Conservation (phyloP, 2,329 filamentous ascomycete species). For the Hysterium pulicare region DNA sequence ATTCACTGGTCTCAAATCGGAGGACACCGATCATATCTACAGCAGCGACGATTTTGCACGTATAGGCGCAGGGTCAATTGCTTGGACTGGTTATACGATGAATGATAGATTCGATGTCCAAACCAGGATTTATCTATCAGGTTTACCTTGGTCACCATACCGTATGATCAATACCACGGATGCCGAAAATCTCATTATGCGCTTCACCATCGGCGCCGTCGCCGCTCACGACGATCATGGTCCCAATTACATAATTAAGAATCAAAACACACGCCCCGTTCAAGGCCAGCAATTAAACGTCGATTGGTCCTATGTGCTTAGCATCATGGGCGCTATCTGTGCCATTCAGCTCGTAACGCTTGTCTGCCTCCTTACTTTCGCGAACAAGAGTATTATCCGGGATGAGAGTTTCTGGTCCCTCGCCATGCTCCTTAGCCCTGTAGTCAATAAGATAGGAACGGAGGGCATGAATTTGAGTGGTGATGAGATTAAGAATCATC, state of each 20-base stretch:
- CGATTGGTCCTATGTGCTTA: conserved; percentile 25
- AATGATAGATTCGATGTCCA: conserved; percentile 15
- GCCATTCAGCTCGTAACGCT: conserved; percentile 25
- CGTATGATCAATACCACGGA: conserved; percentile 6
- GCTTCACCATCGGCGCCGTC: conserved; percentile 28
- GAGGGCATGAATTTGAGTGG: conserved; percentile 27
- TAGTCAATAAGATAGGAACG: conserved; percentile 21
- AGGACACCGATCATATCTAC: conserved; percentile 20
- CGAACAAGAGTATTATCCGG: conserved; percentile 28
- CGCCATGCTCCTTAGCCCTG: conserved; percentile 29
- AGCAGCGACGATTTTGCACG: conserved; percentile 25
- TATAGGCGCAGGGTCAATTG: conserved; percentile 29
- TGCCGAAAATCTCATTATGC: conserved; percentile 22
- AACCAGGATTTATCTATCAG: conserved; percentile 18
- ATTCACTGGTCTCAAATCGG: conserved; percentile 12
- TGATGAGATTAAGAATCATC: conserved; percentile 26
- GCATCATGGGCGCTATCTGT: conserved; percentile 20
- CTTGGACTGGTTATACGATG: conserved; percentile 25
- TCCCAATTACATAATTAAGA: conserved; percentile 17
- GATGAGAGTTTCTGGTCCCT: conserved; percentile 31
- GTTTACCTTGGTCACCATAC: conserved; percentile 24
- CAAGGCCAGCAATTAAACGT: conserved; percentile 28
- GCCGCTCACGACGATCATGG: conserved; percentile 35
- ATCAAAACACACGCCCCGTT: conserved; percentile 15
- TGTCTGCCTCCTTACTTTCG: conserved; percentile 17